Percentiles rank a stretch among this genome's conserved stretches.
These are phyloP conservation scores for Aspergillus nomiae DNA, from an alignment of 2,329 filamentous ascomycete genomes.

Conservation along the genomic window DNA sequence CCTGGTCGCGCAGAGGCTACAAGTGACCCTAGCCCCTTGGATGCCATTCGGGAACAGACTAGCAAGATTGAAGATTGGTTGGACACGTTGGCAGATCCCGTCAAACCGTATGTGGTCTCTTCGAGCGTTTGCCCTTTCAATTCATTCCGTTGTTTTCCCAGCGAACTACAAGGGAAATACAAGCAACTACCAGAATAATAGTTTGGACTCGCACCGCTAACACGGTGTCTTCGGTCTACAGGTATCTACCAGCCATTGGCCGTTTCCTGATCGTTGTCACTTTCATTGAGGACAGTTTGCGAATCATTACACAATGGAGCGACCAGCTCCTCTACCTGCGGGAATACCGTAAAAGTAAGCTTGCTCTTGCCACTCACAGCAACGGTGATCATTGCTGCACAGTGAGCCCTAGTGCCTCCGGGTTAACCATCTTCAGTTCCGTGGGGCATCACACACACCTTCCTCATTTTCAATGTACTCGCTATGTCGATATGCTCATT, in stretches of 20 bases:
- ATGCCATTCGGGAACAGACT: constrained; percentile 88
- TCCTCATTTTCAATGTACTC: constrained; percentile 86
- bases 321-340: constrained; percentile 92
- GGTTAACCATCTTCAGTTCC: constrained; percentile 65
- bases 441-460: constrained; percentile 82
- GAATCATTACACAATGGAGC: constrained; percentile 96
- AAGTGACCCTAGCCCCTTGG: constrained; percentile 74
- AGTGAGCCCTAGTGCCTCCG: background rate
- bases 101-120: constrained; percentile 78
- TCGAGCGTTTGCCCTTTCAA: background rate
- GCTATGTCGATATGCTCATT: constrained; percentile 81
- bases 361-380: background rate
- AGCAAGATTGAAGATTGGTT: constrained; percentile 97
- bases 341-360: constrained; percentile 89
- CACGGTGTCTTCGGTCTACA: constrained; percentile 47
- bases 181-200: constrained; percentile 17
- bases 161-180: background rate
- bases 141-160: background rate
- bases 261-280: constrained; percentile 98
- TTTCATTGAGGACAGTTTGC: constrained; percentile 92
- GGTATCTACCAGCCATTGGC: constrained; percentile 91
- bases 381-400: background rate
- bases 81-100: constrained; percentile 81
- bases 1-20: constrained; percentile 61
- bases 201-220: constrained; percentile 24